Conservation (phyloP, 495 filamentous ascomycete genomes). For the Cercophora samala region DNA sequence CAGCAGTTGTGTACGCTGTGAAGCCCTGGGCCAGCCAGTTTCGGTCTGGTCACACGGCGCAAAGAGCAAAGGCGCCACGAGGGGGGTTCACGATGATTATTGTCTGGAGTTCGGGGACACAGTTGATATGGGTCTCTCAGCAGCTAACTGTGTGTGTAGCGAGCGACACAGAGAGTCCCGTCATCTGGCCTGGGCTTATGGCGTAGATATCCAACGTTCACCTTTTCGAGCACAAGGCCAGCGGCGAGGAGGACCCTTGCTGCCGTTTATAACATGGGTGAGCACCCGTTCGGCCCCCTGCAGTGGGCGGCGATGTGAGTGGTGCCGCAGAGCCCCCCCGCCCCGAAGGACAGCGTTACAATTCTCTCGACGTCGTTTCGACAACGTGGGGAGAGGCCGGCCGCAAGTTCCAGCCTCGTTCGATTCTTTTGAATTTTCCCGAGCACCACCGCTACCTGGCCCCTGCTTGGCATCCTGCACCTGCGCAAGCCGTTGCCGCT, state of each 20-base stretch:
- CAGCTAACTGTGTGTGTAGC: not conserved
- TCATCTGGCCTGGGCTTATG: not conserved
- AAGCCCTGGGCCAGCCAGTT: conserved; percentile 13
- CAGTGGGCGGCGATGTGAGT: conserved; percentile 16
- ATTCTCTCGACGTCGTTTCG: conserved; percentile 14
- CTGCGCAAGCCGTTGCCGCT: conserved; percentile 10
- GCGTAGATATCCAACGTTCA: not conserved
- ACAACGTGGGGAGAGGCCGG: conserved; percentile 12
- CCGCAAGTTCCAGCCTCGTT: conserved; percentile 9
- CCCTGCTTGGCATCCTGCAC: conserved; percentile 15
- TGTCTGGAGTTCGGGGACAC: too few relatives aligned
- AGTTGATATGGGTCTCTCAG: not conserved
- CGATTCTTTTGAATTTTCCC: conserved; percentile 1
- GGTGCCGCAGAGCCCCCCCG: conserved; percentile 18
- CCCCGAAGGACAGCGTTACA: not conserved
- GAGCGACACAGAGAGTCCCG: not conserved
- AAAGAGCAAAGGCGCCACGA: not conserved
- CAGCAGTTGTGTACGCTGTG: conserved; percentile 7
- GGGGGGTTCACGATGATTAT: not conserved
- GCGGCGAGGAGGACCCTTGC: conserved; percentile 7
- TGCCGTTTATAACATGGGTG: conserved; percentile 14
- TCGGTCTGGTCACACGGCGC: conserved; percentile 15
- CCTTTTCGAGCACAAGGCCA: not conserved
- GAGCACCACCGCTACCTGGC: conserved; percentile 4
- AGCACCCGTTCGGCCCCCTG: conserved; percentile 4